A percentile compares a stretch with the other conserved stretches of the same genome.
These are phyloP conservation scores for Casuarina cunninghamiana DNA, from an alignment of 306 rosid species.

Conservation along the genomic window DNA sequence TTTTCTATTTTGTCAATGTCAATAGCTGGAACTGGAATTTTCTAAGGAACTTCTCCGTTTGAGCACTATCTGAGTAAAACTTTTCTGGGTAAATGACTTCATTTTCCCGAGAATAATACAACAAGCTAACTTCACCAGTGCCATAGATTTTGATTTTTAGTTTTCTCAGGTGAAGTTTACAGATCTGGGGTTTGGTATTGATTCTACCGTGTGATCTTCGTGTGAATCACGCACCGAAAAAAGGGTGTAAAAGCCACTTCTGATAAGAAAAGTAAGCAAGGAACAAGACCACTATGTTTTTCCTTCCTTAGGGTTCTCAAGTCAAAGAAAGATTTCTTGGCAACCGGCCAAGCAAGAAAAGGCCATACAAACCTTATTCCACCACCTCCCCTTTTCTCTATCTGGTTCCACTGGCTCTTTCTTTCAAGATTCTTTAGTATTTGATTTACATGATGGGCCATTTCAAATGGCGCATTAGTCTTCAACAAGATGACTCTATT, in stretches of 20 bases:
- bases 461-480: constrained; percentile 13
- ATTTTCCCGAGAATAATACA: too few relatives aligned
- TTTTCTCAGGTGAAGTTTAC: too few relatives aligned
- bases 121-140: neutral
- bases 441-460: constrained; percentile 28
- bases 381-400: constrained; percentile 34
- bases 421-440: constrained; percentile 59
- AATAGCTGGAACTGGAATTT: too few relatives aligned
- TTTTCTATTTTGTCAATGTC: too few relatives aligned
- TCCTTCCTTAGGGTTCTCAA: constrained; percentile 41
- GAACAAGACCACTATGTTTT: constrained; percentile 35
- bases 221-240: constrained; percentile 24
- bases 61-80: neutral
- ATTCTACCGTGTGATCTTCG: neutral
- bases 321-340: constrained; percentile 89
- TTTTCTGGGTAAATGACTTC: neutral
- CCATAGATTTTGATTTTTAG: too few relatives aligned
- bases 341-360: constrained; percentile 70
- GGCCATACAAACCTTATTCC: constrained; percentile 46
- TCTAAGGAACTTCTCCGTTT: neutral
- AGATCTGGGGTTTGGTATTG: too few relatives aligned
- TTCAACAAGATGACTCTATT: constrained; percentile 21
- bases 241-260: constrained; percentile 16
- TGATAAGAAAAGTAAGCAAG: constrained; percentile 36
- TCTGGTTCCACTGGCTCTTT: constrained; percentile 42